Evolutionary conservation across 495 filamentous ascomycete genomes (phyloP).

Genomic region (Aspergillus haitiensis): DNA sequence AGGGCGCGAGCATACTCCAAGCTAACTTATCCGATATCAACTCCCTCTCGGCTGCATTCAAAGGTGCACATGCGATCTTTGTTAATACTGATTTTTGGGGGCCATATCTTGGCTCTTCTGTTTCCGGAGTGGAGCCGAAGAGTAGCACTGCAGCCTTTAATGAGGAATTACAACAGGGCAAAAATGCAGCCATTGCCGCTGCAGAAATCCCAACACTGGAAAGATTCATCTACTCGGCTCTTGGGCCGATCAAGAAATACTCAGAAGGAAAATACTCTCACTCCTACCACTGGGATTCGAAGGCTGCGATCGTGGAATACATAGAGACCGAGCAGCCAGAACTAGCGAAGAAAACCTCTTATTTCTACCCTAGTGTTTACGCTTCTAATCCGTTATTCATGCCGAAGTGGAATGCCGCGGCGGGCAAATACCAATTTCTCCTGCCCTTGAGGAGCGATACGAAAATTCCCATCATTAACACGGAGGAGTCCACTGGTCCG

Average conservation of each 20-base stretch:
- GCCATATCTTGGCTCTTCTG: conserved; percentile 23
- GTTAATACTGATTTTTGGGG: conserved; percentile 55
- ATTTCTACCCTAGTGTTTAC: conserved; percentile 38
- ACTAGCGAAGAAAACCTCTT: conserved; percentile 32
- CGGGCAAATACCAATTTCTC: conserved; percentile 28
- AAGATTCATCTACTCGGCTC: conserved; percentile 46
- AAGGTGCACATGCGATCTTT: conserved; percentile 52
- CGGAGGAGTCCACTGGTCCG: conserved; percentile 35
- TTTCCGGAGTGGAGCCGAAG: conserved; percentile 4
- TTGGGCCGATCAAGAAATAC: conserved; percentile 32
- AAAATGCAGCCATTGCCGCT: conserved; percentile 51
- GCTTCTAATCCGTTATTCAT: conserved; percentile 34
- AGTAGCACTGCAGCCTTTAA: conserved; percentile 48
- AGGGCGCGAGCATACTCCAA: conserved; percentile 50
- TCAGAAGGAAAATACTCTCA: conserved; percentile 40
- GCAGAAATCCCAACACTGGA: conserved; percentile 46
- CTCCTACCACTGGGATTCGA: conserved; percentile 42
- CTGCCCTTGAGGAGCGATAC: conserved; percentile 27
- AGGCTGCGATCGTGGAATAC: conserved; percentile 39
- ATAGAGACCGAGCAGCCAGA: conserved; percentile 31
- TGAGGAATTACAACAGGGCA: conserved; percentile 47
- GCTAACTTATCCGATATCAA: conserved; percentile 46
- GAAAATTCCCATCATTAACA: conserved; percentile 41
- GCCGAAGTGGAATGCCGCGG: conserved; percentile 30
- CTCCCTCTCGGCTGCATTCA: conserved; percentile 47